These are phyloP conservation scores for Puccinia horiana DNA, from an alignment of 1,284 basidiomycete genomes.

Conservation along the genomic window DNA sequence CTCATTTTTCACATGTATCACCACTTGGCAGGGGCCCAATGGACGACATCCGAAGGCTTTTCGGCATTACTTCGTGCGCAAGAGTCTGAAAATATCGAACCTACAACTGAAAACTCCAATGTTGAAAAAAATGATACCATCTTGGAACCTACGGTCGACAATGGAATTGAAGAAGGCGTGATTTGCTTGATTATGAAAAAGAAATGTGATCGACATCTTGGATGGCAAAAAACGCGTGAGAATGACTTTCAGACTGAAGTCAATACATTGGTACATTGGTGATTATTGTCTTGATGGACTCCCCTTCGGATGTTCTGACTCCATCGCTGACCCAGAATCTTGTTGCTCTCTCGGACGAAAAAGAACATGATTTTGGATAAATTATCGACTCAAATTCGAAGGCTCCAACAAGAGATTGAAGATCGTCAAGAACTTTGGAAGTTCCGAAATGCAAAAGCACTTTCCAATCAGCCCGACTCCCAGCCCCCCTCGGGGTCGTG, in stretches of 20 bases:
- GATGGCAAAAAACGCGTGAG: slow-evolving; percentile 48
- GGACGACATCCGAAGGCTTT: slow-evolving; percentile 38
- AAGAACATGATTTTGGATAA: slow-evolving; percentile 9
- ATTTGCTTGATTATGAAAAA: slow-evolving; percentile 48
- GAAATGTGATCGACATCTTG: slow-evolving; percentile 45
- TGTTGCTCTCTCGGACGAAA: not conserved
- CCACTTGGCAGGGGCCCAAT: slow-evolving; percentile 24
- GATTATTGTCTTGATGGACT: slow-evolving; percentile 2
- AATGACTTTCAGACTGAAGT: slow-evolving; percentile 47
- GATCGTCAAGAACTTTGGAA: not conserved
- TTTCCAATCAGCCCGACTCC: not conserved
- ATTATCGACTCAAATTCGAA: slow-evolving; percentile 1
- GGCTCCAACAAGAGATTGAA: slow-evolving; percentile 14
- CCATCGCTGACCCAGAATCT: not conserved
- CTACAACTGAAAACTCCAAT: not conserved
- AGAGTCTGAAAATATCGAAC: not conserved
- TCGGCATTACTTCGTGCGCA: not conserved
- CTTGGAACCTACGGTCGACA: not conserved
- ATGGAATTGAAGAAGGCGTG: slow-evolving; percentile 40
- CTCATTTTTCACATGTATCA: not conserved
- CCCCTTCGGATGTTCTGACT: not conserved
- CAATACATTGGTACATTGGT: slow-evolving; percentile 36
- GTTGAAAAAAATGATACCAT: not conserved
- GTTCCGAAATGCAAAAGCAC: slow-evolving; percentile 6
- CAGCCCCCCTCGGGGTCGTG: not conserved